A percentile compares a stretch with the other conserved stretches of the same genome.
Conservation (phyloP, 139 green algal species). For the Coelastrella sp. region DNA sequence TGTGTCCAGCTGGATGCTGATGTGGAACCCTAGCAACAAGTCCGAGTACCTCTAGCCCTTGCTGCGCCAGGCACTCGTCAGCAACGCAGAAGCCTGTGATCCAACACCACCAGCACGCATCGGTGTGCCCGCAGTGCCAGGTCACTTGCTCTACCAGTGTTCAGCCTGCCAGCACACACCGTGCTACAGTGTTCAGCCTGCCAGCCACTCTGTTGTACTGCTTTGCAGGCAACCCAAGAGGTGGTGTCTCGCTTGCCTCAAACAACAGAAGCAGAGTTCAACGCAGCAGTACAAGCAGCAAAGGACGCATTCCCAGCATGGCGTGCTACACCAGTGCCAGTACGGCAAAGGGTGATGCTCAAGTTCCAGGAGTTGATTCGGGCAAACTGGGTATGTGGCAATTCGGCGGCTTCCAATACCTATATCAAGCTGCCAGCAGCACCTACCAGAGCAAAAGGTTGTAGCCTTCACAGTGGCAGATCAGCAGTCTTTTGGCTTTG, state of each 20-base stretch:
- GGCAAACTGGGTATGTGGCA: slow-evolving; percentile 78
- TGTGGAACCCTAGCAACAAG: neutral
- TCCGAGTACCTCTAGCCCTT: neutral
- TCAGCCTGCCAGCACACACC: no score
- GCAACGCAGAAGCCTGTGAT: no score
- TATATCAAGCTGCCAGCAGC: neutral
- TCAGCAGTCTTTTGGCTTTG: neutral
- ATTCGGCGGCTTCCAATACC: neutral
- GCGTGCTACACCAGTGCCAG: slow-evolving; percentile 82
- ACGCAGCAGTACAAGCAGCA: slow-evolving; percentile 85
- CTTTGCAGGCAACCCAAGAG: slow-evolving; percentile 85
- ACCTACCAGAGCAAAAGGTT: neutral
- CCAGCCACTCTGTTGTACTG: neutral
- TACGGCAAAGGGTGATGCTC: slow-evolving; percentile 91
- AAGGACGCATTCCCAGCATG: slow-evolving; percentile 89
- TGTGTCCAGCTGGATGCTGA: neutral
- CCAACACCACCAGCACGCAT: no score
- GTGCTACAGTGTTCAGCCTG: no score
- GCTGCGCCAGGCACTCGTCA: neutral
- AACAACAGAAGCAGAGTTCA: slow-evolving; percentile 88
- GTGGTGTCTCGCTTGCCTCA: slow-evolving; percentile 86
- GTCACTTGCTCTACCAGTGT: no score
- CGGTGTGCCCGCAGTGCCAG: no score
- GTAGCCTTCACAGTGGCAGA: neutral
- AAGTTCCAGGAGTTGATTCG: slow-evolving; percentile 93